Evolutionary conservation across 768 basidiomycete genomes (phyloP), one percentile per base, ranked within the genome.

Genomic region (Solioccasus polychromus): DNA sequence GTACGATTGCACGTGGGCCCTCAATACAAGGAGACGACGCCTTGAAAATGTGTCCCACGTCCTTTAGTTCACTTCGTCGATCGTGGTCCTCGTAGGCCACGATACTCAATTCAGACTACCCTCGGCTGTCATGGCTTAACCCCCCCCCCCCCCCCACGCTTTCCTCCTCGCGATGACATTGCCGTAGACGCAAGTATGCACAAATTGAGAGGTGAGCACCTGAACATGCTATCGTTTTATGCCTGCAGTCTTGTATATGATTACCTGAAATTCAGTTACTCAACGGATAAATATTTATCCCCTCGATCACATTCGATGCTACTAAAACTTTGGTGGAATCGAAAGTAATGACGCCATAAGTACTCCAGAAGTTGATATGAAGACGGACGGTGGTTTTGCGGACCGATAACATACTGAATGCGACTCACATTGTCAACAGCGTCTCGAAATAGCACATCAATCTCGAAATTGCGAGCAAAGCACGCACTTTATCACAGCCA

Each of bases 91-190:
- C 7, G 44, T 35, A 37, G 38, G 29, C 35, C 14, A 44, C 35
- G 53, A 48, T 61, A 68, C 65, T 65, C 59, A 61, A 67, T 54
- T 68, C 64, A 65, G 64, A 65, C 67, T 67, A 67, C 48, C 65
- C 57, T 63, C 23, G 48, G 20, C 54, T 65, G 58, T 61, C 40
- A 18, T 53, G 47, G 25, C 26, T 31, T 41, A 5, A 39, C 50
- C 49, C 39, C 42, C 37, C 18, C 15, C 17, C 4, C 15, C 5
- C 15, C 30, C 30, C 15, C 30, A 26, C 26, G 26, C 20, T 18
- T 14, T 15, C 44, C 47, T 46, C 51, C 39, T 64, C 14, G 44
- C 30, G 60, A 60, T 54, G 60, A 39, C 1, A 7, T 4, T 22
- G 2, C 4, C 37, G n/a, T n/a, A n/a, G n/a, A n/a, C n/a, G n/a